Conservation (phyloP, 73 alveolate genomes). For the Paramecium sexaurelia region DNA sequence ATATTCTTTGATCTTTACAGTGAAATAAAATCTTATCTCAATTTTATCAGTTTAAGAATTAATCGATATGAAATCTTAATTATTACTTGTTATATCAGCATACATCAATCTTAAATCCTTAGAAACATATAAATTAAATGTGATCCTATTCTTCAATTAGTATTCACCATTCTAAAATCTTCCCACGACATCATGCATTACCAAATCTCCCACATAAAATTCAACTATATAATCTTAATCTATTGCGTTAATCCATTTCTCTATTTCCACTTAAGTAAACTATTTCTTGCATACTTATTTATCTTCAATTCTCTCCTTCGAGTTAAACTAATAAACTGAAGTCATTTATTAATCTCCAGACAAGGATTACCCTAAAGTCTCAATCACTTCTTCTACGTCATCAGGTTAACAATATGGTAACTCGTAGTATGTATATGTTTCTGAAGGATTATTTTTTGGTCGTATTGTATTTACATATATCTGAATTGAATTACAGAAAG, state of each 20-base stretch:
- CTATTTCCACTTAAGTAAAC: not conserved
- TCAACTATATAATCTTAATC: conserved; percentile 39
- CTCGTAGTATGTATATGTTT: conserved; percentile 51
- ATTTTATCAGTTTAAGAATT: not conserved
- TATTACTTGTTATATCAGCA: conserved; percentile 16
- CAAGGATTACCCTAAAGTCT: conserved; percentile 41
- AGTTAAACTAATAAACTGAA: not conserved
- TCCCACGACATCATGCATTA: conserved; percentile 57
- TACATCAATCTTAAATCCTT: not conserved
- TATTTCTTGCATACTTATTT: not conserved
- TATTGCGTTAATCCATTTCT: conserved; percentile 39
- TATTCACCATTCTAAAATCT: not conserved
- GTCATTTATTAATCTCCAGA: conserved; percentile 18
- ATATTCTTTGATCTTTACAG: not conserved
- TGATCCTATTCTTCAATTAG: conserved; percentile 49
- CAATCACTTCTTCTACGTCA: not conserved
- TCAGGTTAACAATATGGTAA: conserved; percentile 56
- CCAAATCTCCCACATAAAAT: conserved; percentile 42
- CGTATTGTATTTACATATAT: conserved; percentile 45
- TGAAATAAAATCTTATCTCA: not conserved
- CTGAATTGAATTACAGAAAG: not conserved
- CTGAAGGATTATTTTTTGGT: conserved; percentile 65
- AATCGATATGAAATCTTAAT: not conserved
- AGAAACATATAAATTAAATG: conserved; percentile 42
- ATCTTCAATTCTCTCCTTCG: not conserved